Evolutionary conservation across 2,329 filamentous ascomycete species (phyloP).

Genomic region (Trichoderma lentiforme): DNA sequence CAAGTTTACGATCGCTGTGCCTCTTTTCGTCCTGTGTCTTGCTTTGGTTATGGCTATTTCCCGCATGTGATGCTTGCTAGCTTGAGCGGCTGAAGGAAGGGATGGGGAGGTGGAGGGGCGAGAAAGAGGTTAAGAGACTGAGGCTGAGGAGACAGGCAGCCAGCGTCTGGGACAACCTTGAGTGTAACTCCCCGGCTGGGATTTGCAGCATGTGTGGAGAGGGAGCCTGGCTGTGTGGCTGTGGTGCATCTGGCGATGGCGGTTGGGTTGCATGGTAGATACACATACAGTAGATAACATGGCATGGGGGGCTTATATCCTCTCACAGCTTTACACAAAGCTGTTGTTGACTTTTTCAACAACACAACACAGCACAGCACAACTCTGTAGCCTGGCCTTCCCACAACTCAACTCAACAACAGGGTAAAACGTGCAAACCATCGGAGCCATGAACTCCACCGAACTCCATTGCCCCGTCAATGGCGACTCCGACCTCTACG

Average conservation of each 20-base stretch:
- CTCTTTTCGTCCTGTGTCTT: not conserved
- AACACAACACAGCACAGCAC: not conserved
- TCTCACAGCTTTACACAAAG: not conserved
- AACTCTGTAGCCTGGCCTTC: not conserved
- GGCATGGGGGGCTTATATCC: not conserved
- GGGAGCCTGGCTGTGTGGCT: not conserved
- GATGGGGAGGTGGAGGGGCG: not conserved
- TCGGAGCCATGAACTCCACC: not conserved
- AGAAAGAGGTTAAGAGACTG: not conserved
- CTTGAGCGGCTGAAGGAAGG: not conserved
- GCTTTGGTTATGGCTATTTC: not conserved
- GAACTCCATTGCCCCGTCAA: constrained; percentile 19
- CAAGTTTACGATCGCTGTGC: not conserved
- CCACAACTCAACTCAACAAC: not conserved
- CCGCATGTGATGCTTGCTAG: constrained; percentile 5
- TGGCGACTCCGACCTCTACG: constrained; percentile 28
- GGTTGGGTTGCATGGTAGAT: not conserved
- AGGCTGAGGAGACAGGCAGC: constrained; percentile 9
- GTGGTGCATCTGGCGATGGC: not conserved
- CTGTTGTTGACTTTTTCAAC: not conserved
- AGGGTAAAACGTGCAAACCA: not conserved
- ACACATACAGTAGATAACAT: not conserved
- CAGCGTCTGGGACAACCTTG: constrained; percentile 1
- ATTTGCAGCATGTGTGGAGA: not conserved
- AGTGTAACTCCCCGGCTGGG: not conserved